Conservation (phyloP, 192 early-diverging fungal genomes). For the Umbelopsis vinacea region DNA sequence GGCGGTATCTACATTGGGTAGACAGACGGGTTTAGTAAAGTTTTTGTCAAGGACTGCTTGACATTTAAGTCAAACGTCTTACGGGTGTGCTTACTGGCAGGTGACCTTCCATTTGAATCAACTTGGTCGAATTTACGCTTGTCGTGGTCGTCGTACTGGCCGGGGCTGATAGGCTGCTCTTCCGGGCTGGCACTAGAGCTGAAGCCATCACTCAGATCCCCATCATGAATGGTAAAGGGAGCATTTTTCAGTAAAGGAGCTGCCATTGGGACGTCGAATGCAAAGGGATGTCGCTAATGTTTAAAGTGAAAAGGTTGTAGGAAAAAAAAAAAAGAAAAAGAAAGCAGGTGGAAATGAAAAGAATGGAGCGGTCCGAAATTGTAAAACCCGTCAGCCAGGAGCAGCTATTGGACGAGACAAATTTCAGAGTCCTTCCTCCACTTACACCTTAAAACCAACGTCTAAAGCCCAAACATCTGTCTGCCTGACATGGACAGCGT, state of each 20-base stretch:
- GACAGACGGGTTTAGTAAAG: not conserved
- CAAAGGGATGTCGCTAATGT: not conserved
- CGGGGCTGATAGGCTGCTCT: not conserved
- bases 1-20: not conserved
- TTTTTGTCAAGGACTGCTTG: not conserved
- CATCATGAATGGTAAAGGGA: not conserved
- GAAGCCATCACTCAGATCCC: not conserved
- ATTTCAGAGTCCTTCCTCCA: not conserved
- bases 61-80: not conserved
- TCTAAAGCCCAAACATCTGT: slow-evolving; percentile 15
- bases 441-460: not conserved
- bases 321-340: not conserved
- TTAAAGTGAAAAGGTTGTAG: not conserved
- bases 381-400: not conserved
- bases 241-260: slow-evolving; percentile 7
- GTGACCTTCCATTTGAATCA: slow-evolving; percentile 2
- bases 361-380: not conserved
- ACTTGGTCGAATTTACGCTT: slow-evolving; percentile 29
- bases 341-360: slow-evolving; percentile 1
- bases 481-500: slow-evolving; percentile 52
- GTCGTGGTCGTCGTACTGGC: slow-evolving; percentile 4
- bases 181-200: slow-evolving; percentile 12
- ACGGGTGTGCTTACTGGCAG: slow-evolving; percentile 4
- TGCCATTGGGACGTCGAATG: not conserved
- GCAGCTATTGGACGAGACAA: not conserved